These are phyloP conservation scores for Boletus speciosus DNA, from an alignment of 768 basidiomycete species.

Conservation along the genomic window DNA sequence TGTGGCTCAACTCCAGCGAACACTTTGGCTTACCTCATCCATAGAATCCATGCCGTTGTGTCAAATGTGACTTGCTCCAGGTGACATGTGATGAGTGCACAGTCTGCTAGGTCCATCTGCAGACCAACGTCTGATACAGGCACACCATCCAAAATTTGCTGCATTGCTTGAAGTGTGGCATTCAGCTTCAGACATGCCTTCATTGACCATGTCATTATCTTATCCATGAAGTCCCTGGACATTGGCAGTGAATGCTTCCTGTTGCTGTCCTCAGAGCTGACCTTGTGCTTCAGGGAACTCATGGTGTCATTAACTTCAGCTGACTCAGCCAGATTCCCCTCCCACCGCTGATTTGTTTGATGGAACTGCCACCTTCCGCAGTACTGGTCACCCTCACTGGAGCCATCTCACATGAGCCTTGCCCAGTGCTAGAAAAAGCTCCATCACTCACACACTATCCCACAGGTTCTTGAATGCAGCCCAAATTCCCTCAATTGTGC, in stretches of 20 bases:
- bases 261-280: neutral
- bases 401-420: neutral
- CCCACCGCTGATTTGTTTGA: constrained; percentile 18
- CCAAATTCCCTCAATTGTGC: neutral
- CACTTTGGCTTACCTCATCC: too few species aligned
- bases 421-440: neutral
- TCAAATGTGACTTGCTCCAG: too few species aligned
- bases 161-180: too few species aligned
- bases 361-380: constrained; percentile 25
- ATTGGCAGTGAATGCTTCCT: constrained; percentile 23
- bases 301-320: constrained; percentile 21
- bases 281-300: constrained; percentile 25
- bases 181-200: too few species aligned
- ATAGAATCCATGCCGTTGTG: too few species aligned
- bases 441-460: neutral
- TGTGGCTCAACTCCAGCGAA: too few species aligned
- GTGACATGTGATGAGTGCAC: too few species aligned
- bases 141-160: too few species aligned
- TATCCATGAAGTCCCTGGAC: constrained; percentile 3
- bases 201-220: neutral
- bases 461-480: neutral
- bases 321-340: constrained; percentile 31
- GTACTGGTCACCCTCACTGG: constrained; percentile 24
- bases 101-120: too few species aligned
- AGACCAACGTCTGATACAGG: too few species aligned